Evolutionary conservation across 192 early-diverging fungal genomes (phyloP).

Genomic region (Linnemannia schmuckeri): DNA sequence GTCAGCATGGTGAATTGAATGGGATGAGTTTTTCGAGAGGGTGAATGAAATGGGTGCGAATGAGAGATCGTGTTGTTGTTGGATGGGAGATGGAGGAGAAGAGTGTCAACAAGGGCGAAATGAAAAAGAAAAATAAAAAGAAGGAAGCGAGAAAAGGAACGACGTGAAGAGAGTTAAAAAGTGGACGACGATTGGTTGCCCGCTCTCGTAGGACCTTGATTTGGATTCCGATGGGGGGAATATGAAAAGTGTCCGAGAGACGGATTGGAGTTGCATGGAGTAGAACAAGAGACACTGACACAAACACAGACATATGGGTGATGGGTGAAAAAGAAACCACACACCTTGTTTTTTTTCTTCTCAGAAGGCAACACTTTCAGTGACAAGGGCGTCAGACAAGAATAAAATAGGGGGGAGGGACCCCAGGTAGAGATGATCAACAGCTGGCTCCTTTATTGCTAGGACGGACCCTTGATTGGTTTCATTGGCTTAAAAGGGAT

Average conservation of each 20-base stretch:
- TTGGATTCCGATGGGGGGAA: neutral
- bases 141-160: neutral
- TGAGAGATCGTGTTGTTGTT: conserved; percentile 11
- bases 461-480: neutral
- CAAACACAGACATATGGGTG: conserved; percentile 1
- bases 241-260: neutral
- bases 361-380: neutral
- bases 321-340: neutral
- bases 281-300: neutral
- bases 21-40: neutral
- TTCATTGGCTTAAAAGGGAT: no score
- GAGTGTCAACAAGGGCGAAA: neutral
- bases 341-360: neutral
- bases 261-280: neutral
- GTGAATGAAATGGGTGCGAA: neutral
- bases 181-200: neutral
- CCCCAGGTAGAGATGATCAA: neutral
- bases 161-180: neutral
- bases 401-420: neutral
- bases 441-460: neutral
- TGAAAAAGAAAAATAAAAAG: neutral
- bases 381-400: neutral
- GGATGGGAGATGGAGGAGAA: conserved; percentile 6
- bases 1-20: conserved; percentile 25
- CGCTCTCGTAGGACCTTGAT: neutral